Evolutionary conservation across 2,329 filamentous ascomycete species (phyloP), one percentile per base, ranked within the genome.

Genomic region (Lojkania enalia): DNA sequence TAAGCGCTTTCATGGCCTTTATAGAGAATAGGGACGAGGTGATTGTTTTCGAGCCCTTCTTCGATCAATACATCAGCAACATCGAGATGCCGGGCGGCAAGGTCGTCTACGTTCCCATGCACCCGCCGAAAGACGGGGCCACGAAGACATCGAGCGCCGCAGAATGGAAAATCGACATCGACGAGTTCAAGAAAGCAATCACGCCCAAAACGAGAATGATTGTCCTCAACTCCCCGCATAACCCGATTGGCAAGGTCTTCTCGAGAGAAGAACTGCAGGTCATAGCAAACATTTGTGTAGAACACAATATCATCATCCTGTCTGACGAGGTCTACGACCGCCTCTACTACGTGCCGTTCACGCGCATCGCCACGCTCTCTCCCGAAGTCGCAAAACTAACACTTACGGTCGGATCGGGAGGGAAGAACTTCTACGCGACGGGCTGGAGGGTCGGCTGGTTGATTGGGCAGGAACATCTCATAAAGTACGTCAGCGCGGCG

Each of bases 41-140:
- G 55, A 96, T 99, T 56, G 82, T 99, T 44, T 96, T 99, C 68
- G 94, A 99, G 75, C 94, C 94, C 9, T 99, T 96, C 74, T 99
- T 97, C 68, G 94, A 99, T 72, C 94, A 99, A 84, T 95, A 97
- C 70, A 95, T 99, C 57, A 90, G 86, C 77, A 99, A 99, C 73
- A 97, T 99, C 54, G 88, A 96, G 71, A 97, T 99, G 91, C 85
- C 94, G 1, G 94, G 94, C 39, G 94, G 94, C 56, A 95, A 86
- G 67, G 89, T 97, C 53, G 86, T 92, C 58, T 97, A 96, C 66
- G 92, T 97, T 18, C 91, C 94, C n/a, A 78, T 99, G 67, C 88
- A 94, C 51, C 92, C 94, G 20, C 94, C 94, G 7, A 79, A 81
- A 52, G 84, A 90, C 35, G 94, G 94, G 39, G 86, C 84, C 3